Evolutionary conservation across 371 early-diverging fungal species (phyloP).

Genomic region (Mortierella sp.): DNA sequence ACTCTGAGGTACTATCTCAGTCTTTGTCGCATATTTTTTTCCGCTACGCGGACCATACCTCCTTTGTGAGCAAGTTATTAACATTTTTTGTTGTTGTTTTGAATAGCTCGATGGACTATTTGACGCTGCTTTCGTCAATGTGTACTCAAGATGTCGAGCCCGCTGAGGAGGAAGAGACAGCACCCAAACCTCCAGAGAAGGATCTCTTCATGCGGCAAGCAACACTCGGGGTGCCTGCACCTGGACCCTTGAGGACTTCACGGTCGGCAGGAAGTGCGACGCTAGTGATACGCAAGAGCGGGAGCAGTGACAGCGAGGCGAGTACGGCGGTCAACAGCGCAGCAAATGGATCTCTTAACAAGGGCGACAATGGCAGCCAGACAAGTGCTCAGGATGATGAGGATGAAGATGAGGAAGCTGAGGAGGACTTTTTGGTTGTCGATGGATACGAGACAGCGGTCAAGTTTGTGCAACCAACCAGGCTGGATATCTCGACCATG

Average conservation of each 20-base stretch:
- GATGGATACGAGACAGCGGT: constrained; percentile 54
- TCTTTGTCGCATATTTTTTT: background rate
- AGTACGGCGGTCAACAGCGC: constrained; percentile 34
- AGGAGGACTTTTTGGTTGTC: constrained; percentile 46
- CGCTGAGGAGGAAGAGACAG: constrained; percentile 9
- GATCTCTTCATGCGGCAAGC: constrained; percentile 13
- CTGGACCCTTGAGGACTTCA: constrained; percentile 25
- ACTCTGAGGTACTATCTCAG: constrained; percentile 69
- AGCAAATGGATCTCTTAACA: constrained; percentile 8
- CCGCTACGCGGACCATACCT: background rate
- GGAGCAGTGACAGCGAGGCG: constrained; percentile 38
- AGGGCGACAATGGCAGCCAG: constrained; percentile 7
- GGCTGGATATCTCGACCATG: constrained; percentile 45
- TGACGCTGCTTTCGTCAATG: constrained; percentile 31
- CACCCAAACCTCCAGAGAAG: constrained; percentile 45
- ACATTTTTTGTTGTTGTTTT: background rate
- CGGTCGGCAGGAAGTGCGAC: constrained; percentile 40
- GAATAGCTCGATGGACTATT: constrained; percentile 39
- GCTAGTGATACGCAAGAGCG: constrained; percentile 27
- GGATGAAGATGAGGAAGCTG: constrained; percentile 26
- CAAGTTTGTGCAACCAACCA: constrained; percentile 30
- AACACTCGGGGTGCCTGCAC: background rate
- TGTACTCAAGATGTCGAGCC: constrained; percentile 7
- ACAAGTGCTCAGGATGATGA: background rate
- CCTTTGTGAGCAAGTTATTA: too few species aligned